These are phyloP conservation scores for Penicillium sp. DNA, from an alignment of 2,329 filamentous ascomycete species.

Conservation along the genomic window DNA sequence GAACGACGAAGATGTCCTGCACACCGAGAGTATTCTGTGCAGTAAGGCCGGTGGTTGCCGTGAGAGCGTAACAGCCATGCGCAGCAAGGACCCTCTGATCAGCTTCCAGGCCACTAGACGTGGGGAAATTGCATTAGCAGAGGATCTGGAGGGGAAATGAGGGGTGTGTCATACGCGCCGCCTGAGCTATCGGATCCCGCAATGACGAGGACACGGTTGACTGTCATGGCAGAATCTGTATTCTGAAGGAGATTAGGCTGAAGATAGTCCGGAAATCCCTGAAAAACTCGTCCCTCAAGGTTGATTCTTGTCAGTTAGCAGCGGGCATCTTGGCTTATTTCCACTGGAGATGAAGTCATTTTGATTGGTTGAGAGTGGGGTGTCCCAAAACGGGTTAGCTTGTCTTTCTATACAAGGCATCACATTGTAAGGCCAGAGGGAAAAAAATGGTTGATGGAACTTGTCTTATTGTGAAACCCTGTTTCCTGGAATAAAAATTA, in stretches of 20 bases:
- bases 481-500: not conserved
- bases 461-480: not conserved
- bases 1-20: conserved; percentile 77
- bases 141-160: conserved; percentile 12
- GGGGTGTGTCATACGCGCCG: conserved; percentile 69
- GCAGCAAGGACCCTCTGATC: conserved; percentile 94
- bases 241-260: not conserved
- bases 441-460: not conserved
- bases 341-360: conserved; percentile 3
- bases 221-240: conserved; percentile 34
- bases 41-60: conserved; percentile 92
- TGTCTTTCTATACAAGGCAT: not conserved
- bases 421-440: not conserved
- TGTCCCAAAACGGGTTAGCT: not conserved
- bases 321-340: conserved; percentile 1
- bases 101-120: conserved; percentile 81
- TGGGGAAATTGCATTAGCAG: conserved; percentile 26
- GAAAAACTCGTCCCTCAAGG: not conserved
- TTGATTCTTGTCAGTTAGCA: not conserved
- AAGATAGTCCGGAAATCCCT: not conserved
- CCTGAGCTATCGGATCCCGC: conserved; percentile 91
- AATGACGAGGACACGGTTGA: conserved; percentile 72
- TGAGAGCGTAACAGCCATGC: conserved; percentile 95
- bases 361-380: conserved; percentile 23
- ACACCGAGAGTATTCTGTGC: conserved; percentile 92